Percentiles rank a stretch among this genome's conserved stretches.
Evolutionary conservation across 345 rosid genomes (phyloP).

Genomic region (Syzygium aromaticum): DNA sequence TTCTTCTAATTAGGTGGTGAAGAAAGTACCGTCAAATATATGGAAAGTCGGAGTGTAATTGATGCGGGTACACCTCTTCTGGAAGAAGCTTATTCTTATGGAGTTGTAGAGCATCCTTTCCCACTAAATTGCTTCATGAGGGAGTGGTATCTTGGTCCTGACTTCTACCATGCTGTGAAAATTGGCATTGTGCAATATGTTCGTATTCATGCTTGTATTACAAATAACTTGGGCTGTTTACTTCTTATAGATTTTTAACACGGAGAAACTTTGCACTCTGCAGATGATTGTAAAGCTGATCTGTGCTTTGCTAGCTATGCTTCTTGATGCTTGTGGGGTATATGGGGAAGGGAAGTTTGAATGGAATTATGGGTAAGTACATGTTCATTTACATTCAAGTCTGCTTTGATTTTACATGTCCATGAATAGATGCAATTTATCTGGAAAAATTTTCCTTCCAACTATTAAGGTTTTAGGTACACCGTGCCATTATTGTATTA

Average conservation of each 20-base stretch:
- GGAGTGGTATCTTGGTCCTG: conserved; percentile 88
- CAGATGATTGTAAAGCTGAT: conserved; percentile 96
- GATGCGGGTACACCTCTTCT: conserved; percentile 70
- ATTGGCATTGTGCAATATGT: conserved; percentile 99
- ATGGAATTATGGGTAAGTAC: conserved; percentile 85
- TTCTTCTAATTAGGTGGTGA: conserved; percentile 61
- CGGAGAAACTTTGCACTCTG: conserved; percentile 7
- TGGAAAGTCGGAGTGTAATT: conserved; percentile 73
- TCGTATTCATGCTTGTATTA: conserved; percentile 19
- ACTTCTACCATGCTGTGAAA: conserved; percentile 90
- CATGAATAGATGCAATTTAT: background rate
- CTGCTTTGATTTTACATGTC: background rate
- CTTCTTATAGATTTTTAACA: conserved; percentile 1
- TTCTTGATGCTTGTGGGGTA: conserved; percentile 85
- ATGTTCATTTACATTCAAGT: background rate
- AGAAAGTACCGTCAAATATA: conserved; percentile 79
- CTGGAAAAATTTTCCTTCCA: background rate
- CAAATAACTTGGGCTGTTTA: background rate
- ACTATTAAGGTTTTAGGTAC: background rate
- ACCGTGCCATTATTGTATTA: background rate
- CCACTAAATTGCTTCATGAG: conserved; percentile 64
- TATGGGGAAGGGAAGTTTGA: conserved; percentile 97
- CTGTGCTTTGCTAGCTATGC: conserved; percentile 90
- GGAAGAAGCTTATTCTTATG: conserved; percentile 73
- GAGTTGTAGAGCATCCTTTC: conserved; percentile 95